Evolutionary conservation across 1,139 yeast species (phyloP).

Genomic region (Magnusiomyces clavatus): DNA sequence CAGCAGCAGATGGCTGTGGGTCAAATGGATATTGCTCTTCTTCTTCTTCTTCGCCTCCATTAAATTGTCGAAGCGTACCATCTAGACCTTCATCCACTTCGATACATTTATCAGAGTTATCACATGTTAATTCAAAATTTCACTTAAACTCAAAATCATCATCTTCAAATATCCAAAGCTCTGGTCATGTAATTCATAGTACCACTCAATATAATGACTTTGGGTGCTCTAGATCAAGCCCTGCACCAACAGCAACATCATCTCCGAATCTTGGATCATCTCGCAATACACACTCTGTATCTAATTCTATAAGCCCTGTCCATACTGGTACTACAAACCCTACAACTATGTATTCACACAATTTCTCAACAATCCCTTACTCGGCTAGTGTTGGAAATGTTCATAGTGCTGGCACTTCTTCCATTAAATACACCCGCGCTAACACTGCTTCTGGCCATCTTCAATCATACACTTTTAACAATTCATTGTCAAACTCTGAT

Average conservation of each 20-base stretch:
- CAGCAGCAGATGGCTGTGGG: constrained; percentile 3
- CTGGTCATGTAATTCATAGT: not conserved
- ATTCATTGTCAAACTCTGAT: not conserved
- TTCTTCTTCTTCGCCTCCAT: not conserved
- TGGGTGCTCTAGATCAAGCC: not conserved
- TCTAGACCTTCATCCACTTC: not conserved
- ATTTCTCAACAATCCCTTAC: too few species aligned
- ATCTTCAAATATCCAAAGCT: not conserved
- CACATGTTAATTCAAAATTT: not conserved
- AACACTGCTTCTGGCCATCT: constrained; percentile 4
- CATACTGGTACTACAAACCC: too few species aligned
- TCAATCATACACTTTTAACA: constrained; percentile 1
- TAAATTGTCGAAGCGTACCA: not conserved
- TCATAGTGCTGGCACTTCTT: too few species aligned
- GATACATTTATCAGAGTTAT: not conserved
- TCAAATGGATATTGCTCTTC: not conserved
- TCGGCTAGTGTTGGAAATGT: too few species aligned
- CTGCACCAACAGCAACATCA: not conserved
- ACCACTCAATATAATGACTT: not conserved
- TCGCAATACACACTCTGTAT: too few species aligned
- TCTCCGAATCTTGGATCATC: not conserved
- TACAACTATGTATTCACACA: too few species aligned
- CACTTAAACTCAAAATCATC: not conserved
- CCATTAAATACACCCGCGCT: not conserved
- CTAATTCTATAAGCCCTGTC: too few species aligned